phyloP scores from a whole-genome alignment of 2,329 filamentous ascomycete genomes.

The Sarocladiaceae sp. region DNA sequence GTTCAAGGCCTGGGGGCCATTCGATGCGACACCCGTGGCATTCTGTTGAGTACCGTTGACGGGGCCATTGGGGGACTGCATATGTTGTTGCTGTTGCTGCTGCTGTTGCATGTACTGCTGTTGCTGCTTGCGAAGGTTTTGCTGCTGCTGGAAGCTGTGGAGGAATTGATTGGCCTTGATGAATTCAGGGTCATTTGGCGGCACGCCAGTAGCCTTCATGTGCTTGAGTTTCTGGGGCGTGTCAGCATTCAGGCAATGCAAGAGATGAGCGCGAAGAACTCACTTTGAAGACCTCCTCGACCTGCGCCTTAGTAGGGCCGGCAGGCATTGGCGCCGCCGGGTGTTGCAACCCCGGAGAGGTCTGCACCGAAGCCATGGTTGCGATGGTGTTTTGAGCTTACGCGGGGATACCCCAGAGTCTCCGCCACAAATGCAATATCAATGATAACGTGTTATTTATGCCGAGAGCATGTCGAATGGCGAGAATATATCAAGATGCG shows the following conservation, averaged over 20 bases:
- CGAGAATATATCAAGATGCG: not conserved
- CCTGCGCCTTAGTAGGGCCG: conserved; percentile 70
- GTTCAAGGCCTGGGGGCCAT: conserved; percentile 25
- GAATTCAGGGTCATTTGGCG: conserved; percentile 79
- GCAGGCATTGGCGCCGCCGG: conserved; percentile 58
- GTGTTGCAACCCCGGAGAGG: conserved; percentile 64
- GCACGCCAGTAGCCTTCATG: conserved; percentile 82
- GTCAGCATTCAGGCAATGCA: not conserved
- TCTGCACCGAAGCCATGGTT: conserved; percentile 78
- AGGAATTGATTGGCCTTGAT: conserved; percentile 78
- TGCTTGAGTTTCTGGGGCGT: conserved; percentile 75
- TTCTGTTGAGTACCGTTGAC: conserved; percentile 46
- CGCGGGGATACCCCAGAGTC: not conserved
- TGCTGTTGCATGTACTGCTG: conserved; percentile 37
- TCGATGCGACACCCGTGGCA: conserved; percentile 14
- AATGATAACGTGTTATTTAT: conserved; percentile 5
- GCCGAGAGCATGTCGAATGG: conserved; percentile 33
- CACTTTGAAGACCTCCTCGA: conserved; percentile 71
- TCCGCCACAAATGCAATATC: not conserved
- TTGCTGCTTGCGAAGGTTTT: conserved; percentile 47
- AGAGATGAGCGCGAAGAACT: conserved; percentile 24
- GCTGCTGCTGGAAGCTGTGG: conserved; percentile 64
- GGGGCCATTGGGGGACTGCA: conserved; percentile 41
- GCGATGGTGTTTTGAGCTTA: conserved; percentile 19
- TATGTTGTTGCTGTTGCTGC: conserved; percentile 51